A percentile compares a stretch with the other conserved stretches of the same genome.
Conservation (phyloP, 2,329 filamentous ascomycete species). For the Hymenoscyphus fructigenus region DNA sequence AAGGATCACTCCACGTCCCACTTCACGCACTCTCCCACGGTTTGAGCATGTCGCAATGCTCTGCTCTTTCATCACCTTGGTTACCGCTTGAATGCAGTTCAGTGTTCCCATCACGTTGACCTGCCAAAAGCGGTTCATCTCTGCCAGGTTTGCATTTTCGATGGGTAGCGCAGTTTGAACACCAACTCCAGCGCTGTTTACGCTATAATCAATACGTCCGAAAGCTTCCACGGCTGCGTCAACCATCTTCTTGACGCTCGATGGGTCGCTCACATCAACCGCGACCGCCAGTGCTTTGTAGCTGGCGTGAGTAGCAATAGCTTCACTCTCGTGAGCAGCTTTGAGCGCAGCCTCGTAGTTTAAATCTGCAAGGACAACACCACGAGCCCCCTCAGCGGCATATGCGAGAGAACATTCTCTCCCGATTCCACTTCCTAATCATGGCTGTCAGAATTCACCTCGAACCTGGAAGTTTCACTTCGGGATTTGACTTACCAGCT, state of each 20-base stretch:
- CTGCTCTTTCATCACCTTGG: background rate
- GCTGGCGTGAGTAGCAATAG: background rate
- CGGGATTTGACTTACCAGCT: background rate
- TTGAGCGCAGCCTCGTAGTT: background rate
- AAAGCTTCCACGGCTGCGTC: background rate
- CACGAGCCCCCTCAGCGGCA: background rate
- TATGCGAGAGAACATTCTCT: background rate
- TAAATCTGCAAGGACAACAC: background rate
- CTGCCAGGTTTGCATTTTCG: background rate
- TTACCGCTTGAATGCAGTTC: background rate
- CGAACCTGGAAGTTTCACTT: background rate
- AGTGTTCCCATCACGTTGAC: background rate
- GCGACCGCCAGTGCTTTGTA: background rate
- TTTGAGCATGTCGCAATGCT: background rate
- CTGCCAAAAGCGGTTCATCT: background rate
- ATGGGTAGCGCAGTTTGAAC: background rate
- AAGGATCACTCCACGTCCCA: background rate
- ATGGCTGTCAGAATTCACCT: background rate
- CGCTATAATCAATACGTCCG: conserved; percentile 2
- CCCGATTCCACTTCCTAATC: conserved; percentile 3
- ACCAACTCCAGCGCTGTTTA: conserved; percentile 8
- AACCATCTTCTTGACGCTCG: background rate
- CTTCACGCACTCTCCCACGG: background rate
- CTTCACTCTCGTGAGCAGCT: background rate
- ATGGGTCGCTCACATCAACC: background rate